Conservation (phyloP, 352 stramenopile species). For the Globisporangium iwayamae region DNA sequence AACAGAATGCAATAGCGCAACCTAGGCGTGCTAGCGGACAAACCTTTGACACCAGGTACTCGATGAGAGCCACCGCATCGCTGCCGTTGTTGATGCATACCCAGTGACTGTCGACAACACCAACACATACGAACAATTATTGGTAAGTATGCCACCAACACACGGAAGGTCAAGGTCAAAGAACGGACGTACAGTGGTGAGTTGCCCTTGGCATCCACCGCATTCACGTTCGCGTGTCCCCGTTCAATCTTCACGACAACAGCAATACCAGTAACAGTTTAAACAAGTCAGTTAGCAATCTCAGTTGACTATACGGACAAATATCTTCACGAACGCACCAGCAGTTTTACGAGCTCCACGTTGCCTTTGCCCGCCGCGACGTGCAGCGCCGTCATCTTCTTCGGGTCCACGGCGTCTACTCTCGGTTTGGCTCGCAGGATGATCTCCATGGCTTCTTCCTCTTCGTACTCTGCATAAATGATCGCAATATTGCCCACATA, state of each 20-base stretch:
- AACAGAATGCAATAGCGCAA: neutral
- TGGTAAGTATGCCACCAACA: neutral
- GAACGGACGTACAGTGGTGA: slow-evolving; percentile 45
- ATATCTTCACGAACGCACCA: slow-evolving; percentile 23
- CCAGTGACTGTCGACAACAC: slow-evolving; percentile 46
- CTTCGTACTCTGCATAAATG: slow-evolving; percentile 53
- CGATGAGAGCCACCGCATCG: slow-evolving; percentile 41
- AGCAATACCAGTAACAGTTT: neutral
- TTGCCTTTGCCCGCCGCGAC: slow-evolving; percentile 64
- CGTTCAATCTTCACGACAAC: slow-evolving; percentile 32
- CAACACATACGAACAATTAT: neutral
- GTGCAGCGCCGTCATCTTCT: slow-evolving; percentile 78
- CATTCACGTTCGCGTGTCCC: slow-evolving; percentile 55
- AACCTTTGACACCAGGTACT: slow-evolving; percentile 63
- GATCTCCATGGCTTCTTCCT: slow-evolving; percentile 53
- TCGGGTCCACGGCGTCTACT: slow-evolving; percentile 53
- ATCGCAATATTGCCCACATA: neutral
- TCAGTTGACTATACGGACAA: neutral
- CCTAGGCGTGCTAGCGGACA: neutral
- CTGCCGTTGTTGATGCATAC: slow-evolving; percentile 55
- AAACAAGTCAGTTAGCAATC: neutral
- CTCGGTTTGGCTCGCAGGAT: slow-evolving; percentile 58
- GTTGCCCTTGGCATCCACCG: slow-evolving; percentile 64
- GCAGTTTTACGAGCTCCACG: slow-evolving; percentile 48
- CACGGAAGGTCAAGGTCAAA: neutral